A percentile compares a stretch with the other conserved stretches of the same genome.
Conservation (phyloP, 192 early-diverging fungal genomes). For the Gaertneriomyces sp. region DNA sequence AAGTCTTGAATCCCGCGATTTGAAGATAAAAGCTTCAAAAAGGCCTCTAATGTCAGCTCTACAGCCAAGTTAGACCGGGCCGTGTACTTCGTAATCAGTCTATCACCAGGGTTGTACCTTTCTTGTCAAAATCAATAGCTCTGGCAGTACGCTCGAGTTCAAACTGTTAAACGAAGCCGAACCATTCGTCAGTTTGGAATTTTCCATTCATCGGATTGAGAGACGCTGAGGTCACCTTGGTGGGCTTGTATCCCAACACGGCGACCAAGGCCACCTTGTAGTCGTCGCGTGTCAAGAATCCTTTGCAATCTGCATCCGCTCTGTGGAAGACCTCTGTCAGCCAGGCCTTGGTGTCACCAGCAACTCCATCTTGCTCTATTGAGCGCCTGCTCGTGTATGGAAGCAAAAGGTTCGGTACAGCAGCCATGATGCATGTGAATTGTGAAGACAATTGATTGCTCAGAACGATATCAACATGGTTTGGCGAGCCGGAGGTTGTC, state of each 20-base stretch:
- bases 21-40: conserved; percentile 21
- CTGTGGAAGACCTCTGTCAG: conserved; percentile 21
- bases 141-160: background rate
- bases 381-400: no score
- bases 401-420: no score
- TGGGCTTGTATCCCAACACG: conserved; percentile 41
- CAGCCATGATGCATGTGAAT: no score
- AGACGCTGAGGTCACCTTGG: conserved; percentile 24
- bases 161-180: background rate
- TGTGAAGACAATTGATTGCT: no score
- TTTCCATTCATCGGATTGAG: conserved; percentile 2
- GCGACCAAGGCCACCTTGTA: conserved; percentile 33
- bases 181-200: conserved; percentile 5
- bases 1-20: conserved; percentile 5
- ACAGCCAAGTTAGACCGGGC: background rate
- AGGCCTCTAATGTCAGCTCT: conserved; percentile 32
- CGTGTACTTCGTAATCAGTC: background rate
- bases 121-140: conserved; percentile 13
- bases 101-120: background rate
- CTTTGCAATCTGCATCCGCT: conserved; percentile 24
- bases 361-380: no score
- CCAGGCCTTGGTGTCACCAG: no score
- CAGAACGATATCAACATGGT: no score
- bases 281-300: conserved; percentile 29
- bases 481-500: no score